Conservation (phyloP, 306 rosid genomes). For the Urtica urens region DNA sequence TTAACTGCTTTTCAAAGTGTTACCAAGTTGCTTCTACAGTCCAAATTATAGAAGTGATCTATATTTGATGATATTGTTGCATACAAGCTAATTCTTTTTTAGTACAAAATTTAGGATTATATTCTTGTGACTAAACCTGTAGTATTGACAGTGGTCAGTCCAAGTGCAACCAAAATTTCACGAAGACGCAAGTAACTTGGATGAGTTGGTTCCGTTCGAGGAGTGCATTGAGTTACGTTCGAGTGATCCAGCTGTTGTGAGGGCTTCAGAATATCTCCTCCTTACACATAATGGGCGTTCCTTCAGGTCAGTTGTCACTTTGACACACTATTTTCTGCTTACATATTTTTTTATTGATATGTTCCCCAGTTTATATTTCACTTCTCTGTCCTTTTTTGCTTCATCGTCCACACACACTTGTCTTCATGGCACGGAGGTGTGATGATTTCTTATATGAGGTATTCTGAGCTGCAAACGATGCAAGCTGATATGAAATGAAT, state of each 20-base stretch:
- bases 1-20: background rate
- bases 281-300: constrained; percentile 91
- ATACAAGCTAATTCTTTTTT: too few relatives aligned
- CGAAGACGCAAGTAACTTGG: constrained; percentile 73
- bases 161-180: constrained; percentile 78
- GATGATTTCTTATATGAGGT: background rate
- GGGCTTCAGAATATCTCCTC: constrained; percentile 67
- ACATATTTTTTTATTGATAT: background rate
- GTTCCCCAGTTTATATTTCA: constrained; percentile 1
- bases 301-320: constrained; percentile 63
- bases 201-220: constrained; percentile 88
- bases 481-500: constrained; percentile 2
- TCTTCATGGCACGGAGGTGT: background rate
- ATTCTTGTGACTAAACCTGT: background rate
- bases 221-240: constrained; percentile 76
- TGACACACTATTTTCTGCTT: constrained; percentile 11
- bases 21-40: background rate
- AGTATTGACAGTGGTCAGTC: constrained; percentile 74
- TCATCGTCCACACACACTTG: background rate
- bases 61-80: too few relatives aligned
- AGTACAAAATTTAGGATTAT: background rate
- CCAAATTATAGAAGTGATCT: too few relatives aligned
- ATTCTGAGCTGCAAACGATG: background rate
- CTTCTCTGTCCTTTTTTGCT: background rate
- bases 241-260: constrained; percentile 56